These are phyloP conservation scores for Hemisphaericaspora lyxosophila DNA, from an alignment of 1,139 yeast species.

Conservation along the genomic window DNA sequence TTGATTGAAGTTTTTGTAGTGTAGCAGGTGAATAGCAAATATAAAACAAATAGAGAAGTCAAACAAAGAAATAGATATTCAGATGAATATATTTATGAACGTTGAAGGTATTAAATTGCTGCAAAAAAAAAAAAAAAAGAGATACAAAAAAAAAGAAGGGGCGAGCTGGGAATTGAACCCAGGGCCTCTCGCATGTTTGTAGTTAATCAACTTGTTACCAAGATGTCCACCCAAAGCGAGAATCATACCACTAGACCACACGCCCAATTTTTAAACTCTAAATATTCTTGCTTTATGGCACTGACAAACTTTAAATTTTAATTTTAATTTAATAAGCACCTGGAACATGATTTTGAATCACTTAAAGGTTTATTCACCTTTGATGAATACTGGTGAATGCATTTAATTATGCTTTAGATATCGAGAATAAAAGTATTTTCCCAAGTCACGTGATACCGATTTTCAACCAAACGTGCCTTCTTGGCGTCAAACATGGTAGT, in stretches of 20 bases:
- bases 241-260: slow-evolving; percentile 37
- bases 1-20: slow-evolving; percentile 68
- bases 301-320: background rate
- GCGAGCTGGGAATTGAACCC: slow-evolving; percentile 36
- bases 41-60: background rate
- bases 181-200: slow-evolving; percentile 35
- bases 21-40: slow-evolving; percentile 10
- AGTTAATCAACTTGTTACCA: slow-evolving; percentile 13
- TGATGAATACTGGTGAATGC: too few relatives aligned
- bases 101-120: background rate
- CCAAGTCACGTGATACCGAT: too few relatives aligned
- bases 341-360: too few relatives aligned
- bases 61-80: background rate
- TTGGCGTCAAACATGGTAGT: too few relatives aligned
- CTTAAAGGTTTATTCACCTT: too few relatives aligned
- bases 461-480: too few relatives aligned
- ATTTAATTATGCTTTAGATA: too few relatives aligned
- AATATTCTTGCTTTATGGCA: background rate
- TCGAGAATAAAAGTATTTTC: too few relatives aligned
- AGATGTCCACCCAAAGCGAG: slow-evolving; percentile 30
- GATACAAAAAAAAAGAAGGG: slow-evolving; percentile 19
- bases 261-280: slow-evolving; percentile 16
- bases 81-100: background rate
- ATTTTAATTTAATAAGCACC: too few relatives aligned
- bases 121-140: too few relatives aligned